Evolutionary conservation across 1,284 basidiomycete genomes (phyloP).

Genomic region (Heterobasidion occidentale): DNA sequence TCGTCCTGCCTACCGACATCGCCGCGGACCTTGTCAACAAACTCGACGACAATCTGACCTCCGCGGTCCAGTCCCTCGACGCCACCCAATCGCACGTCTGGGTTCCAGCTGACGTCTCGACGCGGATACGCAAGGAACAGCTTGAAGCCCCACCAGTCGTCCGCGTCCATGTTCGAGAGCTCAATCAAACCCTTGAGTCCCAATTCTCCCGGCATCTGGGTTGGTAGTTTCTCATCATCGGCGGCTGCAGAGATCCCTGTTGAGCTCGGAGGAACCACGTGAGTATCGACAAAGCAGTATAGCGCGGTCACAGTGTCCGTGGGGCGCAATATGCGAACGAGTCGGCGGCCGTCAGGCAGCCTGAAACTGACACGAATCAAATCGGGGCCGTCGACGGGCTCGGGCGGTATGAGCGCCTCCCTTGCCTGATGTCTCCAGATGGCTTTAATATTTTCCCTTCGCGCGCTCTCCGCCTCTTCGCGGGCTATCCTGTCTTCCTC

Average conservation of each 20-base stretch:
- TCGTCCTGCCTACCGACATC: slow-evolving; percentile 14
- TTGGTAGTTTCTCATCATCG: slow-evolving; percentile 34
- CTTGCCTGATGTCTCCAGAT: slow-evolving; percentile 45
- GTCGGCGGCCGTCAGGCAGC: slow-evolving; percentile 55
- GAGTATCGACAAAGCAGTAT: slow-evolving; percentile 63
- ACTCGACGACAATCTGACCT: slow-evolving; percentile 68
- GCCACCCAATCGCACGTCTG: slow-evolving; percentile 34
- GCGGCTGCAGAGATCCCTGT: slow-evolving; percentile 8
- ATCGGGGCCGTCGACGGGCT: slow-evolving; percentile 23
- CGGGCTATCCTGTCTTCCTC: slow-evolving; percentile 23
- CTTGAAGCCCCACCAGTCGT: slow-evolving; percentile 66
- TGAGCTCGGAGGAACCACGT: slow-evolving; percentile 30
- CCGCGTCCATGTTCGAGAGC: slow-evolving; percentile 18
- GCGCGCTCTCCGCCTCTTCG: slow-evolving; percentile 20
- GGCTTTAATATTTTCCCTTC: slow-evolving; percentile 22
- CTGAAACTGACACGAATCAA: slow-evolving; percentile 57
- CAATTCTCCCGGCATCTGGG: slow-evolving; percentile 21
- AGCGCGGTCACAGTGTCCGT: slow-evolving; percentile 49
- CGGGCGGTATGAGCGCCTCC: slow-evolving; percentile 27
- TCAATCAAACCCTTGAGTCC: slow-evolving; percentile 34
- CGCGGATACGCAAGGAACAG: slow-evolving; percentile 67
- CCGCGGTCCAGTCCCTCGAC: slow-evolving; percentile 51
- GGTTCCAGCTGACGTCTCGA: slow-evolving; percentile 48
- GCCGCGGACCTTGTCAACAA: slow-evolving; percentile 17
- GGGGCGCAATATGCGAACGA: slow-evolving; percentile 50